phyloP scores from a whole-genome alignment of 108 stramenopile genomes.

The Cyclotella cryptica region DNA sequence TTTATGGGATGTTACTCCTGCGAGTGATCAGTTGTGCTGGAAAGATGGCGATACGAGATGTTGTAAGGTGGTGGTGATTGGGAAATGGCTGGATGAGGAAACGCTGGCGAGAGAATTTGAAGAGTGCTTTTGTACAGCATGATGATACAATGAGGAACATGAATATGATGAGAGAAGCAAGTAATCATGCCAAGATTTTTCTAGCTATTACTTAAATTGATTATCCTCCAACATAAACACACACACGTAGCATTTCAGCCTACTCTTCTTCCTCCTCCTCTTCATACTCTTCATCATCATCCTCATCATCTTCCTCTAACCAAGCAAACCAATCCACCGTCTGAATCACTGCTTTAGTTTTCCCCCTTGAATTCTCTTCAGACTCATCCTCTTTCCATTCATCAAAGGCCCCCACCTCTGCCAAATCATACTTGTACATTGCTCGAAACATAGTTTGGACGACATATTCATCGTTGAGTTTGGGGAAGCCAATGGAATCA shows the following conservation, averaged over 20 bases:
- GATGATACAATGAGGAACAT: background rate
- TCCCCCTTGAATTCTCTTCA: constrained; percentile 66
- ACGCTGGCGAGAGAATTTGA: constrained; percentile 6
- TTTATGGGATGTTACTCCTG: constrained; percentile 84
- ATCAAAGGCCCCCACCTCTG: constrained; percentile 75
- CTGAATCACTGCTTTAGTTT: constrained; percentile 81
- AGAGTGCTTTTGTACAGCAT: background rate
- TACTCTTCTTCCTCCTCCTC: constrained; percentile 60
- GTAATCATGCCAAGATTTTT: too few species aligned
- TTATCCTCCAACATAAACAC: too few species aligned
- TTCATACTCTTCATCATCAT: constrained; percentile 75
- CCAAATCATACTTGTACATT: constrained; percentile 91
- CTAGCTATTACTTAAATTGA: too few species aligned
- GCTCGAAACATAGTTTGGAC: constrained; percentile 86
- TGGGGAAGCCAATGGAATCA: constrained; percentile 83
- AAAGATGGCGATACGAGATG: constrained; percentile 61
- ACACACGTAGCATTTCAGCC: background rate
- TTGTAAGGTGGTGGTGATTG: constrained; percentile 90
- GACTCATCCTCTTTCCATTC: constrained; percentile 91
- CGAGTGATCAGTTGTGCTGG: constrained; percentile 61
- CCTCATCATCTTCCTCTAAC: constrained; percentile 88
- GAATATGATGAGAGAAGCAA: too few species aligned
- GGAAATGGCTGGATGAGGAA: constrained; percentile 65
- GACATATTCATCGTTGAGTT: constrained; percentile 79
- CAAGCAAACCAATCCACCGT: constrained; percentile 90